phyloP scores from a whole-genome alignment of 2,329 filamentous ascomycete genomes.

The Phialemoniopsis sp. region DNA sequence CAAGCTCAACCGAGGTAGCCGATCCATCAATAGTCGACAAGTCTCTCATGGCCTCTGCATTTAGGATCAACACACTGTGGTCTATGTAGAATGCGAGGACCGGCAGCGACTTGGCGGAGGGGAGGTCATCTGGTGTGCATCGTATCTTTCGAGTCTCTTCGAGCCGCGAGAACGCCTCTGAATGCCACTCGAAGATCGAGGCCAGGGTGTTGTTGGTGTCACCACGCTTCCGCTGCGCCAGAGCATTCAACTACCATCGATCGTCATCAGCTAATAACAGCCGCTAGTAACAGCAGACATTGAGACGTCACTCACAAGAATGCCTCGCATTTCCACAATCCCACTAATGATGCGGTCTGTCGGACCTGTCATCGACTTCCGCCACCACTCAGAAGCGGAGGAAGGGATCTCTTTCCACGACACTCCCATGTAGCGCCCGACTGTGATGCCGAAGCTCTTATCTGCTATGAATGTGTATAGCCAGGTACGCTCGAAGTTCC shows the following conservation, averaged over 20 bases:
- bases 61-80: conserved; percentile 17
- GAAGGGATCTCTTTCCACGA: conserved; percentile 10
- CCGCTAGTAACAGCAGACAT: too few species aligned
- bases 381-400: conserved; percentile 10
- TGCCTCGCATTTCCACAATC: conserved; percentile 13
- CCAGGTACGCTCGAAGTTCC: conserved; percentile 13
- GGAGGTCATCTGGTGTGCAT: conserved; percentile 4
- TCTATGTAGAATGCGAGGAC: conserved; percentile 17
- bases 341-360: conserved; percentile 16
- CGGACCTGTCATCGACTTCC: conserved; percentile 11
- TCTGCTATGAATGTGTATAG: conserved; percentile 12
- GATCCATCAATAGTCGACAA: conserved; percentile 10
- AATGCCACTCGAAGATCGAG: conserved; percentile 14
- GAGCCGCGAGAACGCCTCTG: conserved; percentile 8
- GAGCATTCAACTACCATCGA: conserved; percentile 5
- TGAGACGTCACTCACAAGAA: conserved; percentile 8
- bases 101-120: conserved; percentile 5
- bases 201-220: conserved; percentile 10
- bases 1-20: conserved; percentile 9
- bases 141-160: conserved; percentile 9
- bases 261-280: too few species aligned
- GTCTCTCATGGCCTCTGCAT: conserved; percentile 16
- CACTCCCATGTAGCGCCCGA: conserved; percentile 11
- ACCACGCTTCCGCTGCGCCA: conserved; percentile 9
- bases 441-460: conserved; percentile 13